phyloP scores from a whole-genome alignment of 495 filamentous ascomycete species.

The Penicillium subrubescens region DNA sequence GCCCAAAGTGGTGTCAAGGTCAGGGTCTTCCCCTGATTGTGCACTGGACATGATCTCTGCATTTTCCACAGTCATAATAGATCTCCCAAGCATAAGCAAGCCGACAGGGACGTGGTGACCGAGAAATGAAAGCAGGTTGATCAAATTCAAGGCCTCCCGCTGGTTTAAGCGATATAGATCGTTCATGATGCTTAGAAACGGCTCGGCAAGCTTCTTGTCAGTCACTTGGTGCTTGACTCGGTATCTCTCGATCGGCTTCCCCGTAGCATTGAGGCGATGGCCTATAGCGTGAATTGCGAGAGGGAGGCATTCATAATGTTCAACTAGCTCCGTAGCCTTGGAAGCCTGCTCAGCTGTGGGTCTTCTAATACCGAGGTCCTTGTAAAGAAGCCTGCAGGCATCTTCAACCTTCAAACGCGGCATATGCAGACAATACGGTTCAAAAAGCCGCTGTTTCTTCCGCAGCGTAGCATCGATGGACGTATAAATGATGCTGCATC shows the following conservation, averaged over 20 bases:
- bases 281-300: conserved; percentile 79
- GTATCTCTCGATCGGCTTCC: conserved; percentile 70
- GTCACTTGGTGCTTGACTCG: conserved; percentile 65
- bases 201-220: conserved; percentile 66
- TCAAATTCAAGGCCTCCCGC: conserved; percentile 67
- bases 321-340: conserved; percentile 66
- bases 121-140: conserved; percentile 75
- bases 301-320: conserved; percentile 70
- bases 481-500: conserved; percentile 76
- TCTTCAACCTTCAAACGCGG: conserved; percentile 59
- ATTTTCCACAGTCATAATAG: conserved; percentile 55
- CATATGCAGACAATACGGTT: conserved; percentile 71
- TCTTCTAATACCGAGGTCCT: conserved; percentile 54
- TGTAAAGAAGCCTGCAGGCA: conserved; percentile 60
- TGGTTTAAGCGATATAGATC: conserved; percentile 64
- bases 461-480: conserved; percentile 67
- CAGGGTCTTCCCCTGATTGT: conserved; percentile 54
- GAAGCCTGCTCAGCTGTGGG: conserved; percentile 57
- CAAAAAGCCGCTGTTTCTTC: conserved; percentile 70
- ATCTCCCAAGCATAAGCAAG: conserved; percentile 67
- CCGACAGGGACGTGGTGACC: conserved; percentile 75
- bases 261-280: conserved; percentile 69
- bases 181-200: conserved; percentile 71
- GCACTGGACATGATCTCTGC: conserved; percentile 49
- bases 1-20: conserved; percentile 69